These are phyloP conservation scores for Trametes versicolor DNA, from an alignment of 1,284 basidiomycete genomes.

Conservation along the genomic window DNA sequence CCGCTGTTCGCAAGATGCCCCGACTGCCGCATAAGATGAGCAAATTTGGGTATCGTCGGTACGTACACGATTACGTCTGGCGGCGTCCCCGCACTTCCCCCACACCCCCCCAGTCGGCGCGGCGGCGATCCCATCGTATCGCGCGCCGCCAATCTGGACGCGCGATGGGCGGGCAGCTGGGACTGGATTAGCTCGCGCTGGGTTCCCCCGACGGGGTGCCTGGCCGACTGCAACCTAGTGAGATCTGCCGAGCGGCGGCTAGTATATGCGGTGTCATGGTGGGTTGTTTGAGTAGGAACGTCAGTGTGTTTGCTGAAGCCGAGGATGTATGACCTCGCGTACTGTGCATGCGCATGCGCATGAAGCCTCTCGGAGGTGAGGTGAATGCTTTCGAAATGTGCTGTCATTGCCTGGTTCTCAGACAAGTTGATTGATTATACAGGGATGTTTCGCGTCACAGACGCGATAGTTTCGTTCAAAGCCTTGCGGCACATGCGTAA, in stretches of 20 bases:
- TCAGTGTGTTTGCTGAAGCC: neutral
- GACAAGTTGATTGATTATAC: too few species aligned
- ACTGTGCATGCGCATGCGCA: too few species aligned
- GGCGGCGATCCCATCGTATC: constrained; percentile 11
- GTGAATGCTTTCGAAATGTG: too few species aligned
- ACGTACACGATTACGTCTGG: constrained; percentile 4
- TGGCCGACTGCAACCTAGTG: neutral
- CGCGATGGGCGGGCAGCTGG: neutral
- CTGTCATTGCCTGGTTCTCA: too few species aligned
- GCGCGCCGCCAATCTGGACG: constrained; percentile 5
- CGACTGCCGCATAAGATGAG: too few species aligned
- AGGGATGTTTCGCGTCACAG: too few species aligned
- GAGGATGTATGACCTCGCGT: too few species aligned
- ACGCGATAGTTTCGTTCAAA: too few species aligned
- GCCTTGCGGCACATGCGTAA: neutral
- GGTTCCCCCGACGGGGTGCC: neutral
- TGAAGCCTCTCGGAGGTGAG: too few species aligned
- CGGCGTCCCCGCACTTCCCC: neutral
- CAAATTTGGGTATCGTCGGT: neutral
- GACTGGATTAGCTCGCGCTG: neutral
- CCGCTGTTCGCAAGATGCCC: too few species aligned
- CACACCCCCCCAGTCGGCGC: neutral
- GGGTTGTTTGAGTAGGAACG: constrained; percentile 13
- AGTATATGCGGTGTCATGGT: neutral
- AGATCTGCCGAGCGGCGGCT: too few species aligned